These are phyloP conservation scores for Boletales sp. DNA, from an alignment of 768 basidiomycete genomes.

Conservation along the genomic window DNA sequence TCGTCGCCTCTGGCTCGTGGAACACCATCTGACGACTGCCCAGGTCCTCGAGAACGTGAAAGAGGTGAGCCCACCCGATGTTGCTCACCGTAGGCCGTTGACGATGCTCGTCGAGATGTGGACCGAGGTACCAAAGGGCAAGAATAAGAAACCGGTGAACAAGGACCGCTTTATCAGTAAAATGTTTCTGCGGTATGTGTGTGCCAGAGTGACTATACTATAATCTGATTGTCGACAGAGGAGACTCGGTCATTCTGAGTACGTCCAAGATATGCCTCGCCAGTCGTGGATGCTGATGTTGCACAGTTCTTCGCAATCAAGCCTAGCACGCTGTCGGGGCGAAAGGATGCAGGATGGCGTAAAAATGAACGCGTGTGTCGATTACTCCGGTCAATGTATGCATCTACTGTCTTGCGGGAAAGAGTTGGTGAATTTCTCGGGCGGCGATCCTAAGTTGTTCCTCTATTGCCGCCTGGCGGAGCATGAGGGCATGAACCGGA, in stretches of 20 bases:
- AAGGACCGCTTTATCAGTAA: constrained; percentile 99
- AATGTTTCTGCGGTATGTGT: constrained; percentile 86
- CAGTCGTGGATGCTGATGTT: constrained; percentile 32
- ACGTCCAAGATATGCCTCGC: constrained; percentile 32
- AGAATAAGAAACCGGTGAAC: constrained; percentile 98
- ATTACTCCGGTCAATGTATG: constrained; percentile 2
- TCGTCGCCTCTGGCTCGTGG: constrained; percentile 5
- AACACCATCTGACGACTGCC: not conserved
- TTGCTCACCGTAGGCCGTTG: constrained; percentile 1
- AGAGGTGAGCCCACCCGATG: constrained; percentile 54
- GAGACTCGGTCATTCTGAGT: constrained; percentile 98
- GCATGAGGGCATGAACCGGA: constrained; percentile 11
- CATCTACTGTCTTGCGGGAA: constrained; percentile 29
- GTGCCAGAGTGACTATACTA: not conserved
- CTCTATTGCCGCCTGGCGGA: constrained; percentile 53
- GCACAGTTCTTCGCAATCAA: constrained; percentile 71
- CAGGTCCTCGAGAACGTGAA: constrained; percentile 99
- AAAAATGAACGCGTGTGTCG: not conserved
- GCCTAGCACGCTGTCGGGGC: constrained; percentile 35
- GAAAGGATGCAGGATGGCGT: too few relatives aligned
- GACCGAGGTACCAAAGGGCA: constrained; percentile 97
- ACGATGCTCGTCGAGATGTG: constrained; percentile 79
- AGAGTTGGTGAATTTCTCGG: constrained; percentile 59
- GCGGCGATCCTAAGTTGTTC: constrained; percentile 52
- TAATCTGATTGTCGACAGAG: constrained; percentile 44